These are phyloP conservation scores for Lactarius hatsudake DNA, from an alignment of 768 basidiomycete genomes.

Conservation along the genomic window DNA sequence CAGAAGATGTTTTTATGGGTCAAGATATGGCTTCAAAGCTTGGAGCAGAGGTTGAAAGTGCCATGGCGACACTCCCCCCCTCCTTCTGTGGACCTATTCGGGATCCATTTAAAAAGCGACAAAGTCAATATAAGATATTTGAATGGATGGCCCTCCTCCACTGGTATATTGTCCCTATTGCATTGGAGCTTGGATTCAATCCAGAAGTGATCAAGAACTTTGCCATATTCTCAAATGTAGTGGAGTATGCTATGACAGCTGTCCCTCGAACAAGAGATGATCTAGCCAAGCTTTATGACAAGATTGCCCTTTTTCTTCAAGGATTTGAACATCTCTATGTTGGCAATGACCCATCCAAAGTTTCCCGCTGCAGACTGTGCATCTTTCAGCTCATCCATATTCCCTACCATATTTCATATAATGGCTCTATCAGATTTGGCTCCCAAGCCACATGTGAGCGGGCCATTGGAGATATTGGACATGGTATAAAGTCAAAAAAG, in stretches of 20 bases:
- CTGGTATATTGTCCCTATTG: neutral
- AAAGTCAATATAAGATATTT: neutral
- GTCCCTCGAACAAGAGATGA: neutral
- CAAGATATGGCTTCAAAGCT: no score
- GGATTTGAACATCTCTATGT: slow-evolving; percentile 9
- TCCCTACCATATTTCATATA: no score
- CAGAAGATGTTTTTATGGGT: no score
- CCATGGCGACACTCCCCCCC: neutral
- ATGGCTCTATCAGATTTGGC: no score
- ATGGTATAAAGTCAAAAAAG: no score
- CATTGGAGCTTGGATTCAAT: slow-evolving; percentile 11
- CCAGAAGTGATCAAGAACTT: slow-evolving; percentile 22
- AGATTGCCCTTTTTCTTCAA: neutral
- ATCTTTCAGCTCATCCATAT: no score
- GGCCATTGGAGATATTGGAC: no score
- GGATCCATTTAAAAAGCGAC: neutral
- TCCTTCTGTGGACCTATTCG: neutral
- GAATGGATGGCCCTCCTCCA: slow-evolving; percentile 1
- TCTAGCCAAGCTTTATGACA: neutral
- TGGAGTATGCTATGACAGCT: neutral
- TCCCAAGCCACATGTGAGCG: no score
- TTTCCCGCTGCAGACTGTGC: neutral
- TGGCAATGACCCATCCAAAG: neutral
- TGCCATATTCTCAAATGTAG: neutral
- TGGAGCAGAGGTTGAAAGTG: no score